Evolutionary conservation across 2,329 filamentous ascomycete genomes (phyloP), one percentile per base, ranked within the genome.

Genomic region (Aspergillus sp.): DNA sequence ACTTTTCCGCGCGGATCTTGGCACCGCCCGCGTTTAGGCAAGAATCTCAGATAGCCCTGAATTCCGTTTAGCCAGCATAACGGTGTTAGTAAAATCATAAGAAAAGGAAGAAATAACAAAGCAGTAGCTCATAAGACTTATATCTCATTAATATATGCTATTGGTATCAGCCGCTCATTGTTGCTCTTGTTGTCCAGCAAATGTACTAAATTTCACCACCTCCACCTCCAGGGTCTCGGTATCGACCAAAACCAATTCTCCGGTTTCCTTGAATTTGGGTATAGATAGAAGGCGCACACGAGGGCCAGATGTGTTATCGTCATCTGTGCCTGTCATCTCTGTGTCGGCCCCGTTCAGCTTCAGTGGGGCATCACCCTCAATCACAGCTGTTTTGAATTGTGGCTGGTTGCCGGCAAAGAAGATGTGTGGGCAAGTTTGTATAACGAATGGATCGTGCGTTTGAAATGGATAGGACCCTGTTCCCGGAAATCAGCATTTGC

Each of bases 381-480:
- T 88, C 1, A 89, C 75, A 30, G 84, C 85, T 2, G 89, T 93
- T 55, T 86, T 88, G 74, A 96, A 96, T 55, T 82, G 82, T 2
- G 91, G 89, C 75, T 97, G 92, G 68, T 90, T 92, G 15, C 93
- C 93, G 1, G 91, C 89, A 74, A 99, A 91, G 79, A 92, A 98
- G 32, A 99, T 81, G 71, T 99, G 94, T 2, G 95, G 95, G 64
- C 91, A 96, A 17, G 87, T 81, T 64, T 89, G 86, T 69, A 99
- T 83, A 47, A 98, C 89, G 71, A 98, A 96, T 0, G 91, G 92
- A 72, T 99, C 96, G 53, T 92, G 86, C 17, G 95, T 91, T 76
- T 98, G 93, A 77, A 97, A 99, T 0, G 95, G 95, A 72, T 98
- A 99, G 72, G 91, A 93, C 91, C 91, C 91, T 93, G 62, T 15